Evolutionary conservation across 441 rosid species (phyloP).

Genomic region (Jatropha podagrica): DNA sequence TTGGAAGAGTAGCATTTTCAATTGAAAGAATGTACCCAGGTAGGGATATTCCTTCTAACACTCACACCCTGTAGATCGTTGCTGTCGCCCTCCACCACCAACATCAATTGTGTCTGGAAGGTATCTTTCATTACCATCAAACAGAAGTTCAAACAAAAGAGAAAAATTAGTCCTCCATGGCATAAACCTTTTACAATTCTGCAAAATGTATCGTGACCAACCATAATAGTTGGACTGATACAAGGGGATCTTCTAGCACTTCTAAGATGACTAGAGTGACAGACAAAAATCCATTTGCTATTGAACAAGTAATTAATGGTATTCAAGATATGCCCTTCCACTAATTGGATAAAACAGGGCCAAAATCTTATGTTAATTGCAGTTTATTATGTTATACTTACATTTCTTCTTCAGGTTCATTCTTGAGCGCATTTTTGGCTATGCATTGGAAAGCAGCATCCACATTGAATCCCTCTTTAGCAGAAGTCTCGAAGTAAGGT

Average conservation of each 20-base stretch:
- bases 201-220: not conserved
- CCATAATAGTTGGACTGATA: not conserved
- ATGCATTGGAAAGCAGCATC: slow-evolving; percentile 73
- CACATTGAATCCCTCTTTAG: slow-evolving; percentile 78
- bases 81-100: slow-evolving; percentile 49
- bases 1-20: not conserved
- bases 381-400: slow-evolving; percentile 29
- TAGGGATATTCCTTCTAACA: slow-evolving; percentile 33
- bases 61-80: slow-evolving; percentile 70
- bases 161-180: slow-evolving; percentile 4
- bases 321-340: slow-evolving; percentile 1
- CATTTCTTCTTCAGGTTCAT: slow-evolving; percentile 84
- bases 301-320: not conserved
- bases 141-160: slow-evolving; percentile 8
- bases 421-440: slow-evolving; percentile 72
- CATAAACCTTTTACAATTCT: not conserved
- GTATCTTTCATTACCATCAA: slow-evolving; percentile 42
- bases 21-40: not conserved
- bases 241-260: not conserved
- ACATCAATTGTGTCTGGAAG: slow-evolving; percentile 75
- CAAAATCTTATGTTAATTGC: not conserved
- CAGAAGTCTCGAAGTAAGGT: slow-evolving; percentile 78
- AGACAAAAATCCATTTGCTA: not conserved
- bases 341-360: not conserved
- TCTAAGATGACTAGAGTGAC: not conserved